phyloP scores from a whole-genome alignment of 2,329 filamentous ascomycete genomes.

The Pseudopyricularia cyperi region DNA sequence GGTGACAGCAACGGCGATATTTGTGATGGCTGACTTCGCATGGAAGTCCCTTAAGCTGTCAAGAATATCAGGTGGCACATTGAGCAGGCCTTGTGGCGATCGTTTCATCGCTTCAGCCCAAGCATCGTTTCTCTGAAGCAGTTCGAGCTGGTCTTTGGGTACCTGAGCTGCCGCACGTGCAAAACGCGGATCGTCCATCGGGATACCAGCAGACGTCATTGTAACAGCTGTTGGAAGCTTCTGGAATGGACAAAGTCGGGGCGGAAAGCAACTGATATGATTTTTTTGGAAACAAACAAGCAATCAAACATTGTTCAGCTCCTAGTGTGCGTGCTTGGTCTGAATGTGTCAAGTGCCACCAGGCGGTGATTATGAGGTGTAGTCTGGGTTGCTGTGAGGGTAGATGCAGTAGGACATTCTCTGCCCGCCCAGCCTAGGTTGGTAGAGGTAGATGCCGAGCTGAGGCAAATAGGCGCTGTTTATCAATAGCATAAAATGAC shows the following conservation, averaged over 20 bases:
- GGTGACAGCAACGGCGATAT: not conserved
- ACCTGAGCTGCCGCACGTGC: conserved; percentile 17
- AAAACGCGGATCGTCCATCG: conserved; percentile 1
- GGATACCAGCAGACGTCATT: not conserved
- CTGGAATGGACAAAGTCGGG: not conserved
- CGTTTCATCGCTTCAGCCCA: conserved; percentile 20
- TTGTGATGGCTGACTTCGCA: not conserved
- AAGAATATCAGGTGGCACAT: conserved; percentile 23
- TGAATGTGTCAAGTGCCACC: too few species aligned
- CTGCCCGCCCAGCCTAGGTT: too few species aligned
- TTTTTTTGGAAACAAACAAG: not conserved
- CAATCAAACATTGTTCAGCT: too few species aligned
- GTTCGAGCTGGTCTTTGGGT: conserved; percentile 22
- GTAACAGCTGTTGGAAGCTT: not conserved
- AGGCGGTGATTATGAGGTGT: too few species aligned
- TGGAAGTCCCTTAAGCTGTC: conserved; percentile 14
- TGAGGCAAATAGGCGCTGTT: too few species aligned
- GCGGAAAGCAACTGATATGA: not conserved
- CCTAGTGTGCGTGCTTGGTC: too few species aligned
- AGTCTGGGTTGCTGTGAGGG: not conserved
- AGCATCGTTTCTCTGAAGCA: conserved; percentile 20
- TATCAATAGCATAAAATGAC: too few species aligned
- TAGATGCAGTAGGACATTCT: too few species aligned
- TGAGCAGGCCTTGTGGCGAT: conserved; percentile 12
- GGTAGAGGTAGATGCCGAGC: too few species aligned